These are phyloP conservation scores for Trichoderma endophyticum DNA, from an alignment of 2,329 filamentous ascomycete species.

Conservation along the genomic window DNA sequence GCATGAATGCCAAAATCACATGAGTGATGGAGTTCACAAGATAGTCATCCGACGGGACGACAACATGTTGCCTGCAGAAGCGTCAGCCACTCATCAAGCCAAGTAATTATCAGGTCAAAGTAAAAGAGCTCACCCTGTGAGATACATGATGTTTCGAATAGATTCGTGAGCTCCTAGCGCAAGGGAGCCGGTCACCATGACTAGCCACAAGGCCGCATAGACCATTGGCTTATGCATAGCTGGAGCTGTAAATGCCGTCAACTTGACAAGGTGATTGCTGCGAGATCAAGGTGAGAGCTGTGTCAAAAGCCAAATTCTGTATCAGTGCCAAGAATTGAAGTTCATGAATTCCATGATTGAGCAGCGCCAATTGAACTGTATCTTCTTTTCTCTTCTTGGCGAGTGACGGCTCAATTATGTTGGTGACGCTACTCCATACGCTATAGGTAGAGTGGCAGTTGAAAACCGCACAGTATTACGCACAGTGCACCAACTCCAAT, in stretches of 20 bases:
- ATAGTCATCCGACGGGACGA: constrained; percentile 36
- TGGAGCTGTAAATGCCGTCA: neutral
- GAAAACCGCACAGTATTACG: neutral
- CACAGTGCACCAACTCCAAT: neutral
- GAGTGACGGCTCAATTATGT: neutral
- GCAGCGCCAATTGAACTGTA: no score
- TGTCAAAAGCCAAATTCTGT: neutral
- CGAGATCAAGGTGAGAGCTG: neutral
- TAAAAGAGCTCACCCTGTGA: constrained; percentile 43
- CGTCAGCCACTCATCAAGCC: neutral
- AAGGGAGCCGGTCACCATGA: neutral
- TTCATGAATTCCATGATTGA: neutral
- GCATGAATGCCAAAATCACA: constrained; percentile 57
- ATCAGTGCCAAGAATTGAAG: neutral
- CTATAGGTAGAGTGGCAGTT: neutral
- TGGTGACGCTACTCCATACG: neutral
- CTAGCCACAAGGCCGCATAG: constrained; percentile 4
- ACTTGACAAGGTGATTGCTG: neutral
- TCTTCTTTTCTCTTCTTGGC: neutral
- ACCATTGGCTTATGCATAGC: neutral
- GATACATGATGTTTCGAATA: constrained; percentile 45
- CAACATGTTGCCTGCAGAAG: constrained; percentile 43
- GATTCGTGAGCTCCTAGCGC: constrained; percentile 7
- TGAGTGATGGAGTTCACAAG: constrained; percentile 50
- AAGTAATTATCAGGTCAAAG: neutral